Conservation (phyloP, 768 basidiomycete species). For the Mycena indigotica region DNA sequence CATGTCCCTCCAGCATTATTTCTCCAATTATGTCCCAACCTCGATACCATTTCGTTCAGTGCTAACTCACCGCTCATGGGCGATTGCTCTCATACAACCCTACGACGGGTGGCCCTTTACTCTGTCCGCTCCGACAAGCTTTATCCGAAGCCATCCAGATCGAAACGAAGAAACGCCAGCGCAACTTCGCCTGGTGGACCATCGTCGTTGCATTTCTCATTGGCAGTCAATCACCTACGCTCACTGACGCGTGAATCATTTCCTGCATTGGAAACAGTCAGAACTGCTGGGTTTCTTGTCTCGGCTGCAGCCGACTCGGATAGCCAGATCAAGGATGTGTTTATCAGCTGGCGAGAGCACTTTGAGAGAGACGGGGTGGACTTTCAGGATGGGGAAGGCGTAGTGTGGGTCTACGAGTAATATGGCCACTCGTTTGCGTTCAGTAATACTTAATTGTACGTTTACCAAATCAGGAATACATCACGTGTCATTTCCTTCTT, state of each 20-base stretch:
- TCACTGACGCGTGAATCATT: slow-evolving; percentile 45
- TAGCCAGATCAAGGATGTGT: slow-evolving; percentile 46
- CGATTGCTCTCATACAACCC: slow-evolving; percentile 32
- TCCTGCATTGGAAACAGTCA: slow-evolving; percentile 48
- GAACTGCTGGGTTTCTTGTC: slow-evolving; percentile 50
- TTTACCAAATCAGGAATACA: too few relatives aligned
- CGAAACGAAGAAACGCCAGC: too few relatives aligned
- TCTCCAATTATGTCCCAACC: slow-evolving; percentile 46
- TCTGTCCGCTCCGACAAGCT: slow-evolving; percentile 45
- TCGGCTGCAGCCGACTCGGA: slow-evolving; percentile 50
- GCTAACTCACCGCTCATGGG: slow-evolving; percentile 29
- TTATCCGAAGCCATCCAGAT: slow-evolving; percentile 37
- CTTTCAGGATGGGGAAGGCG: slow-evolving; percentile 57
- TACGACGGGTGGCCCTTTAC: slow-evolving; percentile 52
- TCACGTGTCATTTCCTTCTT: too few relatives aligned
- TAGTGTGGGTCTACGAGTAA: slow-evolving; percentile 48
- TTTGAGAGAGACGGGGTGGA: slow-evolving; percentile 53
- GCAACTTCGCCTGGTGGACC: not conserved
- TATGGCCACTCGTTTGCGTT: too few relatives aligned
- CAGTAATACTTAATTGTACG: too few relatives aligned
- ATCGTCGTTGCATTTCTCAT: slow-evolving; percentile 25
- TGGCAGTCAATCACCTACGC: slow-evolving; percentile 40
- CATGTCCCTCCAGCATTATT: slow-evolving; percentile 47
- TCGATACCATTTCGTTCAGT: slow-evolving; percentile 46
- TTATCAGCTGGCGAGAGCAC: slow-evolving; percentile 56